A percentile compares a stretch with the other conserved stretches of the same genome.
Conservation (phyloP, 257 asterid genomes). For the Solanum phureja region DNA sequence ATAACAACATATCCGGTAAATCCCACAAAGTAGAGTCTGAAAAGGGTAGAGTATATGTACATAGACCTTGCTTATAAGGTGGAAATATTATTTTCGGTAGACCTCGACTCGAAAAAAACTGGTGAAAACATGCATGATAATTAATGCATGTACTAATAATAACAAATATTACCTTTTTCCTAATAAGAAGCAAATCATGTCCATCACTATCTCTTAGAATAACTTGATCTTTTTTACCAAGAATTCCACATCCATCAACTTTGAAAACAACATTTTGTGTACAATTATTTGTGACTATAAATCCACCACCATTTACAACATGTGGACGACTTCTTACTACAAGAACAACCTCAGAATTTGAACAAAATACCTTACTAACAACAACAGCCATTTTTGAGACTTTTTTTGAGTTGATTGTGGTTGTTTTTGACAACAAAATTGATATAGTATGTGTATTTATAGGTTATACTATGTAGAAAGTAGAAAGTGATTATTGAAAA, state of each 20-base stretch:
- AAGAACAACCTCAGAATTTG: conserved; percentile 41
- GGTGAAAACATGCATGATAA: too few species aligned
- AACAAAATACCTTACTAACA: conserved; percentile 67
- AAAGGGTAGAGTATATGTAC: not conserved
- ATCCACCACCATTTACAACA: conserved; percentile 81
- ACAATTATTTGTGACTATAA: conserved; percentile 50
- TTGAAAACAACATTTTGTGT: conserved; percentile 36
- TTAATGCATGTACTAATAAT: not conserved
- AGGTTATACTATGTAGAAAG: not conserved
- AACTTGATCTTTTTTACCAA: conserved; percentile 59
- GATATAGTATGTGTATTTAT: not conserved
- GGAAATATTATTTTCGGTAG: too few species aligned
- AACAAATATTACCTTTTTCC: conserved; percentile 46
- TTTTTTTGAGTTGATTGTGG: not conserved
- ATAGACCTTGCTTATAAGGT: not conserved
- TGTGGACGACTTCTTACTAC: conserved; percentile 65
- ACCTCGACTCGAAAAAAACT: not conserved
- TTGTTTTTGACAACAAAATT: conserved; percentile 12
- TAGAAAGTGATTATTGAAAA: too few species aligned
- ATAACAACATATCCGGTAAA: not conserved
- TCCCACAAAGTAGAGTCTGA: not conserved
- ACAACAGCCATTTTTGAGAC: conserved; percentile 28
- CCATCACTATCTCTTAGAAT: conserved; percentile 50
- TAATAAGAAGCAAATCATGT: conserved; percentile 45
- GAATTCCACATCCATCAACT: conserved; percentile 75